These are phyloP conservation scores for Ustilago curta DNA, from an alignment of 1,284 basidiomycete genomes.

Conservation along the genomic window DNA sequence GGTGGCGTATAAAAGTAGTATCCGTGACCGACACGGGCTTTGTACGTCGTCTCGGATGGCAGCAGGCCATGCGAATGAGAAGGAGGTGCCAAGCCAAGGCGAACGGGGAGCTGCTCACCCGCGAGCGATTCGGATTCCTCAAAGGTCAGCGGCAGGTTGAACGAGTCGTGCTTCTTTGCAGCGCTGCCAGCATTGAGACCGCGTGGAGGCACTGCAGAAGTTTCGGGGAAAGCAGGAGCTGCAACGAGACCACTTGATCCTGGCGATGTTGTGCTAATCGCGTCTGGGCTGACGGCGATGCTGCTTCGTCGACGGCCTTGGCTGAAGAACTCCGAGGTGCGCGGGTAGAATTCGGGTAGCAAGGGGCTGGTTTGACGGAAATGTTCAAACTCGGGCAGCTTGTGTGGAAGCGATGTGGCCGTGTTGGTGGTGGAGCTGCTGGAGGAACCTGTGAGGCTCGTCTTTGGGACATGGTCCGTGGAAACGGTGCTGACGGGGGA, in stretches of 20 bases:
- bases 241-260: not conserved
- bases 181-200: not conserved
- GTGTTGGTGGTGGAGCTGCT: conserved; percentile 17
- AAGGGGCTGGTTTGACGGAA: conserved; percentile 41
- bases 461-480: conserved; percentile 20
- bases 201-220: not conserved
- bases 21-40: conserved; percentile 40
- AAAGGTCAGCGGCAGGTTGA: conserved; percentile 35
- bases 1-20: conserved; percentile 60
- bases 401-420: conserved; percentile 23
- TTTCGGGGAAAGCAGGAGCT: not conserved
- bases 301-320: conserved; percentile 37
- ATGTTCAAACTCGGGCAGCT: conserved; percentile 49
- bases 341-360: conserved; percentile 45
- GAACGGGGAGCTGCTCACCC: conserved; percentile 50
- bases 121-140: conserved; percentile 32
- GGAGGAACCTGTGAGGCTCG: conserved; percentile 28
- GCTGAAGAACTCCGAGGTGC: conserved; percentile 52
- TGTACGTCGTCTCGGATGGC: conserved; percentile 38
- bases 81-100: conserved; percentile 56
- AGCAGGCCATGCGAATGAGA: conserved; percentile 29
- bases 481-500: conserved; percentile 37
- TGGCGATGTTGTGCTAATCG: not conserved
- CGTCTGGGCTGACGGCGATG: conserved; percentile 18
- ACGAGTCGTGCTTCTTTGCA: conserved; percentile 26